A percentile compares a stretch with the other conserved stretches of the same genome.
Evolutionary conservation across 768 basidiomycete genomes (phyloP).

Genomic region (Hericium erinaceus): DNA sequence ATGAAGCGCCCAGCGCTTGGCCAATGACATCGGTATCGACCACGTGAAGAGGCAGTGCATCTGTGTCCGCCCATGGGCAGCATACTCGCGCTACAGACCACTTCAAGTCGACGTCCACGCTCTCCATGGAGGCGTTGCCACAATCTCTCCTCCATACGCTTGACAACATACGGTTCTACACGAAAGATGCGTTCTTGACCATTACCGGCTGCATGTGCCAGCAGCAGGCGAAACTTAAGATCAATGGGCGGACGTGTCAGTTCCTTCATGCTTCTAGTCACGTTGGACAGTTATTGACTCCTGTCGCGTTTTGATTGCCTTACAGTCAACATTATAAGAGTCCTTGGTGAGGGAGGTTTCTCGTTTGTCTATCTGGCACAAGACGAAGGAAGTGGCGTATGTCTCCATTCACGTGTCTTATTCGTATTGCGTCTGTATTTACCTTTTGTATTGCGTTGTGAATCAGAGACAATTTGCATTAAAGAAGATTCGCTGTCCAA

Average conservation of each 20-base stretch:
- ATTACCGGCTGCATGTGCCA: constrained; percentile 74
- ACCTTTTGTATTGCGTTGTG: neutral
- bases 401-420: constrained; percentile 18
- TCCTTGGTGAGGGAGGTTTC: constrained; percentile 95
- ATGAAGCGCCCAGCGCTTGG: no score
- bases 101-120: no score
- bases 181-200: constrained; percentile 76
- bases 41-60: no score
- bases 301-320: neutral
- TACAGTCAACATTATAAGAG: constrained; percentile 78
- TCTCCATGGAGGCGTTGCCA: neutral
- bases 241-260: constrained; percentile 91
- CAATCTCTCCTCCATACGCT: constrained; percentile 27
- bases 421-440: constrained; percentile 2
- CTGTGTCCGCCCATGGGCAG: no score
- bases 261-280: constrained; percentile 10
- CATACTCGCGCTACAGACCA: no score
- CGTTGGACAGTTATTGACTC: neutral
- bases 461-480: constrained; percentile 82
- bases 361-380: constrained; percentile 86
- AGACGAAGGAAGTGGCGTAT: constrained; percentile 76
- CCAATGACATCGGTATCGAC: no score
- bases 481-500: constrained; percentile 94
- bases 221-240: constrained; percentile 82
- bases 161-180: constrained; percentile 58